These are phyloP conservation scores for Russula sp. DNA, from an alignment of 768 basidiomycete species.

Conservation along the genomic window DNA sequence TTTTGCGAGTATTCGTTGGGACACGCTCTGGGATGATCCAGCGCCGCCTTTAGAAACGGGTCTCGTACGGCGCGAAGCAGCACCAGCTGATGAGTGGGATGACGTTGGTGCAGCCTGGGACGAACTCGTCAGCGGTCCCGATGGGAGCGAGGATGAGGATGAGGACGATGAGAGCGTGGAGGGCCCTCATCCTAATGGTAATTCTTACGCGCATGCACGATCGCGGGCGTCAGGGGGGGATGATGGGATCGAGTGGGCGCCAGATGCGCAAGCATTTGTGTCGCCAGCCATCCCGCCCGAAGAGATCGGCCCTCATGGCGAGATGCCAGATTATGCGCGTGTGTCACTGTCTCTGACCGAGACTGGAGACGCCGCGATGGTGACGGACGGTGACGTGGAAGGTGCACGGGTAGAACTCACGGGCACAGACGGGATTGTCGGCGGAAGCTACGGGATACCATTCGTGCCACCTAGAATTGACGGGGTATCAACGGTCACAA, in stretches of 20 bases:
- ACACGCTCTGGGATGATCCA: conserved; percentile 55
- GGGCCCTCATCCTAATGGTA: background rate
- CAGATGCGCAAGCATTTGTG: conserved; percentile 33
- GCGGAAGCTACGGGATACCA: conserved; percentile 4
- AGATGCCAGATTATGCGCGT: conserved; percentile 31
- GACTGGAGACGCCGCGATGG: conserved; percentile 3
- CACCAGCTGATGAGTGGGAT: conserved; percentile 35
- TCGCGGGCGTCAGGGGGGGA: conserved; percentile 6
- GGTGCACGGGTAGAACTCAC: conserved; percentile 9
- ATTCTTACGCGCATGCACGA: background rate
- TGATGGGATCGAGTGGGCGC: conserved; percentile 51
- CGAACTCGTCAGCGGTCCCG: conserved; percentile 26
- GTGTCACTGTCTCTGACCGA: conserved; percentile 15
- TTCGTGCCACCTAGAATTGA: conserved; percentile 1
- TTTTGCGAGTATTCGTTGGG: conserved; percentile 53
- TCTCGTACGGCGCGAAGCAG: conserved; percentile 41
- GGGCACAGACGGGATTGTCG: background rate
- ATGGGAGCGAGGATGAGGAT: conserved; percentile 13
- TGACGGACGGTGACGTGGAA: conserved; percentile 17
- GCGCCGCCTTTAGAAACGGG: conserved; percentile 54
- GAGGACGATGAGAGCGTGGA: conserved; percentile 18
- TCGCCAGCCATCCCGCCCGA: conserved; percentile 22
- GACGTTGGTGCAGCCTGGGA: conserved; percentile 53
- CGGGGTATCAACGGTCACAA: background rate
- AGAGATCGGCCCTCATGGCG: conserved; percentile 40